phyloP scores from a whole-genome alignment of 164 flowering plant species.

The Pachysandra terminalis region DNA sequence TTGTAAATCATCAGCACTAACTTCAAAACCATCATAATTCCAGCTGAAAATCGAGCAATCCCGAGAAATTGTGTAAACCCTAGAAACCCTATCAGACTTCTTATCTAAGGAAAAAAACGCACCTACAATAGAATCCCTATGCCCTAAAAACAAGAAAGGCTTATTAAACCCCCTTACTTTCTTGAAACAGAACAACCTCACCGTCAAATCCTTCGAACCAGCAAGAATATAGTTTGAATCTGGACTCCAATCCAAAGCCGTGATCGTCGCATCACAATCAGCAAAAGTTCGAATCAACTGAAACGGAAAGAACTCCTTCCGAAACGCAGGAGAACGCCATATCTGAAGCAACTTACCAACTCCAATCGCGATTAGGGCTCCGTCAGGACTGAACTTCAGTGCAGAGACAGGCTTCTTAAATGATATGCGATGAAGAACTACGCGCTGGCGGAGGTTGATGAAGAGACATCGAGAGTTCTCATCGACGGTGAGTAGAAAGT shows the following conservation, averaged over 20 bases:
- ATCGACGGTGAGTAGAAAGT: conserved; percentile 58
- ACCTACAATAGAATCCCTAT: conserved; percentile 72
- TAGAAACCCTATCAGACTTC: conserved; percentile 36
- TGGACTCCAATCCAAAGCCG: not conserved
- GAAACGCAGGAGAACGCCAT: conserved; percentile 66
- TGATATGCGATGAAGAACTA: conserved; percentile 58
- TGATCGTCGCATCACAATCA: not conserved
- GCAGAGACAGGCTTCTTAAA: conserved; percentile 53
- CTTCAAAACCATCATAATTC: conserved; percentile 36
- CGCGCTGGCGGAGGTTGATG: conserved; percentile 53
- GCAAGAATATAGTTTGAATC: not conserved
- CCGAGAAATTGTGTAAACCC: conserved; percentile 61
- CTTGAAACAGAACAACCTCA: conserved; percentile 61
- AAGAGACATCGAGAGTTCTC: conserved; percentile 54
- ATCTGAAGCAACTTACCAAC: conserved; percentile 55
- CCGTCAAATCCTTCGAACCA: conserved; percentile 38
- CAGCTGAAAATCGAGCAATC: conserved; percentile 78
- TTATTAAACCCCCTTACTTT: conserved; percentile 33
- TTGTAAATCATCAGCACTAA: conserved; percentile 19
- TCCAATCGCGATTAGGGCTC: conserved; percentile 50
- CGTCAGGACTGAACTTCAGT: conserved; percentile 52
- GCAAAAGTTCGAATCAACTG: conserved; percentile 39
- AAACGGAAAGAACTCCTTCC: conserved; percentile 54
- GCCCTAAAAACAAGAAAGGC: conserved; percentile 80
- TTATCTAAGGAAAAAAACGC: conserved; percentile 69